Evolutionary conservation across 352 stramenopile genomes (phyloP).

Genomic region (Phytopythium aichiense): DNA sequence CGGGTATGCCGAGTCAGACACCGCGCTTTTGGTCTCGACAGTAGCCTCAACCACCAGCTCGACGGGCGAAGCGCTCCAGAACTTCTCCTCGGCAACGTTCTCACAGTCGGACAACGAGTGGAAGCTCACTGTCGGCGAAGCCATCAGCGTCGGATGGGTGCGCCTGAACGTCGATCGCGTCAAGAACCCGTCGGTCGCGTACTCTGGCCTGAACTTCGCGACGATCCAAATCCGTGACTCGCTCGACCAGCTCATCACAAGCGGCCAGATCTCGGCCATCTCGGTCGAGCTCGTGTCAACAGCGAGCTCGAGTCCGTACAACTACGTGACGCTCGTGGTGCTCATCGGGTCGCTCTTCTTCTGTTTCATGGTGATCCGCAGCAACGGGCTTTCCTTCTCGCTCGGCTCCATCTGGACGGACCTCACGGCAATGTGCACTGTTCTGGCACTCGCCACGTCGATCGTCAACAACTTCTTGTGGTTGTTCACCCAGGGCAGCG

Average conservation of each 20-base stretch:
- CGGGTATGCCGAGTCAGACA: conserved; percentile 8
- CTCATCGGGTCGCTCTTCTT: conserved; percentile 79
- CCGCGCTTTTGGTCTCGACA: conserved; percentile 9
- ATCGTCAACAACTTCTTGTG: conserved; percentile 88
- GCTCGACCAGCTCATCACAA: conserved; percentile 48
- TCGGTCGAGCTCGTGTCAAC: conserved; percentile 61
- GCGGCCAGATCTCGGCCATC: conserved; percentile 65
- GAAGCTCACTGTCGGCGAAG: conserved; percentile 44
- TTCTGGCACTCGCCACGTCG: conserved; percentile 62
- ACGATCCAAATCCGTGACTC: conserved; percentile 50
- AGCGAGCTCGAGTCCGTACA: conserved; percentile 77
- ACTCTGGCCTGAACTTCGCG: conserved; percentile 64
- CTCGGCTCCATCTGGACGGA: conserved; percentile 86
- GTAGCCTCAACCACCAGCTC: conserved; percentile 8
- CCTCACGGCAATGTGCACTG: conserved; percentile 80
- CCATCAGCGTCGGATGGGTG: conserved; percentile 68
- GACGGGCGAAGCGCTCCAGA: background rate
- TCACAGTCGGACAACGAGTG: conserved; percentile 41
- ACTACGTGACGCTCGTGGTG: conserved; percentile 86
- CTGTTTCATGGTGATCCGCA: conserved; percentile 77
- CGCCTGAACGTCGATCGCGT: conserved; percentile 58
- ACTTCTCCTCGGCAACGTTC: conserved; percentile 25
- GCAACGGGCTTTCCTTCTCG: conserved; percentile 79
- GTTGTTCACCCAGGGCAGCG: conserved; percentile 54
- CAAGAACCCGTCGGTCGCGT: conserved; percentile 68